phyloP scores from a whole-genome alignment of 768 basidiomycete species.

The Tylopilus intermedius region DNA sequence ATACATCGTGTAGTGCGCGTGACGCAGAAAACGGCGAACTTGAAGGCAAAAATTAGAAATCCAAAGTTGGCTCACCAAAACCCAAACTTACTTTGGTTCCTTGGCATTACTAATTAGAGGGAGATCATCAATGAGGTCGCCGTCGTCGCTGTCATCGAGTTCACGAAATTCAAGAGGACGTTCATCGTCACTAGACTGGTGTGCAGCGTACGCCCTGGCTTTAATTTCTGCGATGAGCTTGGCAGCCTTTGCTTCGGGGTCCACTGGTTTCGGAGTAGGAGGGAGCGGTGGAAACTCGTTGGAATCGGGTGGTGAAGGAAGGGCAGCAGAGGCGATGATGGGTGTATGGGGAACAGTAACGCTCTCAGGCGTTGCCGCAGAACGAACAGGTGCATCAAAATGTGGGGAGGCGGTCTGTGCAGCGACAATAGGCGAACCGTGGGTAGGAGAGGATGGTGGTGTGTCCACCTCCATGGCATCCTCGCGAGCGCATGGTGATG shows the following conservation, averaged over 20 bases:
- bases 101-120: slow-evolving; percentile 7
- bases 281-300: slow-evolving; percentile 21
- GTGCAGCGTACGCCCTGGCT: slow-evolving; percentile 50
- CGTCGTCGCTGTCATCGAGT: slow-evolving; percentile 51
- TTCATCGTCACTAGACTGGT: slow-evolving; percentile 42
- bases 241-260: slow-evolving; percentile 42
- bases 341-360: slow-evolving; percentile 12
- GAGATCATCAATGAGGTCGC: slow-evolving; percentile 31
- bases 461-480: slow-evolving; percentile 18
- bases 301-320: slow-evolving; percentile 25
- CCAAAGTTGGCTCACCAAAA: neutral
- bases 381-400: slow-evolving; percentile 9
- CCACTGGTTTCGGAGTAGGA: slow-evolving; percentile 30
- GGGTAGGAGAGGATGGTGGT: slow-evolving; percentile 11
- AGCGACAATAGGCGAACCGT: slow-evolving; percentile 7
- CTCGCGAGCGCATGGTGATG: neutral
- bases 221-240: slow-evolving; percentile 61
- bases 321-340: slow-evolving; percentile 3
- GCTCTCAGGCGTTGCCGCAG: slow-evolving; percentile 2
- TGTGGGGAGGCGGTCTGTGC: neutral
- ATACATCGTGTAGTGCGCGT: neutral
- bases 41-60: neutral
- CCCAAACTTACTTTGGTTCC: slow-evolving; percentile 8
- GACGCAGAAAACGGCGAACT: slow-evolving; percentile 8
- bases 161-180: slow-evolving; percentile 35